Base-by-base conservation (phyloP, 768 basidiomycete genomes). In the Mycena amicta region DNA sequence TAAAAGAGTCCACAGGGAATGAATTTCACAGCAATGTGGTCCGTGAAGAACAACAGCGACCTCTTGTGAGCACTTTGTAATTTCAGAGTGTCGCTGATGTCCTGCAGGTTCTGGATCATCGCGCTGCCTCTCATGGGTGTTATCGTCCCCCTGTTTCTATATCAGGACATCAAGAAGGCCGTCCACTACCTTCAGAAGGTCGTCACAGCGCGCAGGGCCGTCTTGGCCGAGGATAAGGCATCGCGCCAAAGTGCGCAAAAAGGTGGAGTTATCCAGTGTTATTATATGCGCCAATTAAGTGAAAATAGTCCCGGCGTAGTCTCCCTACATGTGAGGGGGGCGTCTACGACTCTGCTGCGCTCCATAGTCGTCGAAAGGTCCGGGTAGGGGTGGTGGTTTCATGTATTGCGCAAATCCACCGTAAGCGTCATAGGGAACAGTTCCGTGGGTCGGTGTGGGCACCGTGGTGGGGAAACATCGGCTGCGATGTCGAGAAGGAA, bases 41-140 rank as follows among this genome's bases (percentile, higher is more conserved):
- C 74, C 5, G 65, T 77, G 12, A 20, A 73, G 0, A 51, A 72
- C 16, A 50, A 67, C 15, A 63, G 59, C 25, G 59, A 63, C 16
- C 23, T 56, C 59, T 56, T 55, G 73, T 74, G 46, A 40, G 11
- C 51, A 29, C 60, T 31, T 30, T 70, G 68, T 71, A 54, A n/a
- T n/a, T n/a, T n/a, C n/a, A n/a, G n/a, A n/a, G n/a, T n/a, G n/a
- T n/a, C n/a, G n/a, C n/a, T n/a, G n/a, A n/a, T n/a, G n/a, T n/a
- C n/a, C n/a, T n/a, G n/a, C n/a, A n/a, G n/a, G n/a, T n/a, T 82
- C 70, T 82, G 81, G 81, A 67, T 71, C 47, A 78, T 81, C 46
- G 78, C 78, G 0, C 61, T 81, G 2, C 81, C 80, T 1, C 62
- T 81, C 18, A 76, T 80, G 76, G 59, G 63, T 25, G 52, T 76